Evolutionary conservation across 768 basidiomycete genomes (phyloP), one percentile per base, ranked within the genome.

Genomic region (Pholiota conissans): DNA sequence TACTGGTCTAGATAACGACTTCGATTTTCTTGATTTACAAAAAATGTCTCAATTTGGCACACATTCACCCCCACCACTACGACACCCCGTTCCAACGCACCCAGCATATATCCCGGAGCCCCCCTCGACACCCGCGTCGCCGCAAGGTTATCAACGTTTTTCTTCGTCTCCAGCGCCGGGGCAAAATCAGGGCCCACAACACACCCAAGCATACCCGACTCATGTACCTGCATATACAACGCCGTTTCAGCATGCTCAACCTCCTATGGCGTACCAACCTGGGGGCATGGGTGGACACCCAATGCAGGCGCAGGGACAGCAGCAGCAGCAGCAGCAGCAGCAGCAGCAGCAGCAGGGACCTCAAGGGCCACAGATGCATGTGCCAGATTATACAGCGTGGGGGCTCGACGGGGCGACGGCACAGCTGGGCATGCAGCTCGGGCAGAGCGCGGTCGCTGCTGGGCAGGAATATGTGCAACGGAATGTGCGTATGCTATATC

Each of bases 391-490:
- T 62, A 79, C 79, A 9, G 86, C 87, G 13, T 92, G 90, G 90
- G 90, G 91, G 0, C 81, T 98, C 73, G 89, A 97, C 71, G 92
- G 92, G 66, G 86, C 93, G 9, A 98, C 97, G 2, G 92, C 97
- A 0, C 90, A 95, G 71, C 88, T 99, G 68, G 93, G 96, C 20
- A 92, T 98, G 84, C 96, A 98, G 71, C 84, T 98, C 28, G 95
- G 96, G 3, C 86, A 87, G 61, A 91, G 84, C 59, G 96, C 96
- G 0, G 89, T 98, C 2, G 87, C 89, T 5, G 96, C 94, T 0
- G 96, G 97, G 0, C 94, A 96, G 71, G 92, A 95, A 49, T 98
- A 98, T 62, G 89, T 99, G 47, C 92, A 95, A 73, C 89, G 90
- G 71, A 98, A 98, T 70, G 93, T 96, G 61, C 60, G 87, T 77